Evolutionary conservation across 345 rosid species (phyloP), one percentile per base, ranked within the genome.

Genomic region (Hibiscus mutabilis): DNA sequence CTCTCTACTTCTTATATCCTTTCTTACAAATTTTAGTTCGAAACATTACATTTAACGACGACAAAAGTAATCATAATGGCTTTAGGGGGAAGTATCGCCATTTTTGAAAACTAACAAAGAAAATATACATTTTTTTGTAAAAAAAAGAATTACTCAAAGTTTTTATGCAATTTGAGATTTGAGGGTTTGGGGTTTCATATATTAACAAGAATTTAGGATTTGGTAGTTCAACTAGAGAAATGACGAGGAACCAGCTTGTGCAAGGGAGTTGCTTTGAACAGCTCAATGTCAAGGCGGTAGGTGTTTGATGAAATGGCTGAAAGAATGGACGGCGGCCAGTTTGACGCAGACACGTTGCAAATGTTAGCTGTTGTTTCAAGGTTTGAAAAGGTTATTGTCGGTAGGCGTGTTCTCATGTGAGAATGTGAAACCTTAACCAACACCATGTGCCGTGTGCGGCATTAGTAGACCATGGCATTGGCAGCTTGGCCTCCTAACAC

Each of bases 21-120:
- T n/a, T n/a, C n/a, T n/a, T n/a, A n/a, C n/a, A n/a, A n/a, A n/a
- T n/a, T n/a, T n/a, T n/a, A n/a, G n/a, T n/a, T n/a, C n/a, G n/a
- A n/a, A n/a, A n/a, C n/a, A n/a, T n/a, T n/a, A n/a, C n/a, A n/a
- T n/a, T n/a, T n/a, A n/a, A n/a, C n/a, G 25, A 70, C 27, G 1
- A 66, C 75, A 60, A 80, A 33, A 7, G 71, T 27, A n/a, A 53
- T 13, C 18, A 73, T 2, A 35, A 74, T n/a, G 10, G 64, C 58
- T 7, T 53, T 53, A 52, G 11, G 8, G 24, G 2, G 3, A 18
- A 51, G 21, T 7, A n/a, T 8, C 8, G 27, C 60, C 60, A 55
- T 55, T 55, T 55, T 0, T 19, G 10, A 21, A 55, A 19, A 19
- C 25, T 9, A 9, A 10, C 15, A 11, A 10, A 55, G 56, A 7